phyloP scores from a whole-genome alignment of 148 eudicot species.

The Drosera capensis region DNA sequence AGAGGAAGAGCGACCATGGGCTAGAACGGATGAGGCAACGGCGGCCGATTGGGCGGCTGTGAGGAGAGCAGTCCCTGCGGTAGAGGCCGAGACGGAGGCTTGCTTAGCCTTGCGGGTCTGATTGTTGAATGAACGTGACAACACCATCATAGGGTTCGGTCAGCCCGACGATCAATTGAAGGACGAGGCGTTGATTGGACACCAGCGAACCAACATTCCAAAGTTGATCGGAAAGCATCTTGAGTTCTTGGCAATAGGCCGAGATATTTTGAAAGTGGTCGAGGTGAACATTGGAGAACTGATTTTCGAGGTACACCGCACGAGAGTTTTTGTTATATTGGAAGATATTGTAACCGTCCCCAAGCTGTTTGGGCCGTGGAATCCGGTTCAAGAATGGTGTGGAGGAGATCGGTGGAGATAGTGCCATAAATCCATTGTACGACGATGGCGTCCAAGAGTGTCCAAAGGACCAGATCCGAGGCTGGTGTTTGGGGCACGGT shows the following conservation, averaged over 20 bases:
- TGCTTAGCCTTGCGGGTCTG: conserved; percentile 8
- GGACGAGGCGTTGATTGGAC: conserved; percentile 5
- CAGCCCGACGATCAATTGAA: neutral
- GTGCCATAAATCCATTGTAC: conserved; percentile 21
- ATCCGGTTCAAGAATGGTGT: conserved; percentile 7
- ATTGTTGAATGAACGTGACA: too few relatives aligned
- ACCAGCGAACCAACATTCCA: conserved; percentile 7
- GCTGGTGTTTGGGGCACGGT: too few relatives aligned
- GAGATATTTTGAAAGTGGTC: neutral
- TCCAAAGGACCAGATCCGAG: too few relatives aligned
- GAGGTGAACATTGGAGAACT: conserved; percentile 3
- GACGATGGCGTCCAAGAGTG: conserved; percentile 4
- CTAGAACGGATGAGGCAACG: too few relatives aligned
- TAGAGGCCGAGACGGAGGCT: conserved; percentile 4
- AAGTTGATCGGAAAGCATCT: conserved; percentile 7
- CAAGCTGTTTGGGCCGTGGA: conserved; percentile 3
- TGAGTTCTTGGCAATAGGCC: conserved; percentile 10
- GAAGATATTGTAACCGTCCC: conserved; percentile 6
- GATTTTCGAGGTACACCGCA: conserved; percentile 6
- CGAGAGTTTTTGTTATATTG: conserved; percentile 14
- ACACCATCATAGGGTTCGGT: neutral
- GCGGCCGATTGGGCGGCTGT: too few relatives aligned
- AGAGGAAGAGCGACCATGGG: too few relatives aligned
- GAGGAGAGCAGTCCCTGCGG: neutral
- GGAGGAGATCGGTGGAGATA: conserved; percentile 13